Evolutionary conservation across 2,329 filamentous ascomycete genomes (phyloP), one percentile per base, ranked within the genome.

Genomic region (Fusarium pseudograminearum): DNA sequence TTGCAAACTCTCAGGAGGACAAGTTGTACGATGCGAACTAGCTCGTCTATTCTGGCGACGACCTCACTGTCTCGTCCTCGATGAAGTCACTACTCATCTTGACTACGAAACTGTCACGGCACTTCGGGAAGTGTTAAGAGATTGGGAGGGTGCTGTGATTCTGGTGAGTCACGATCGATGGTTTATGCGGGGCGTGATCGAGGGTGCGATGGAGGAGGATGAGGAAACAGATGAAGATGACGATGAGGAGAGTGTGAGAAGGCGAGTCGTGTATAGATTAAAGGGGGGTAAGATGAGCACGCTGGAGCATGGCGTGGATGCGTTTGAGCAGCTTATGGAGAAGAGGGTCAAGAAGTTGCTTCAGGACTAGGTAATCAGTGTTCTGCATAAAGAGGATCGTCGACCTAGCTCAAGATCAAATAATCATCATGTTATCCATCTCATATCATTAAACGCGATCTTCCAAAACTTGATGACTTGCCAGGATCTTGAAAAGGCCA

Each of bases 11-110:
- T 95, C 92, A 0, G 93, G 93, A 41, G 93, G 93, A 0, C 93
- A 97, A 78, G 86, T 93, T 24, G 91, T 91, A 50, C 81, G 86
- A 20, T 82, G 83, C 55, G 89, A 90, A 64, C 81, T 95, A 51
- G 91, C 91, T 2, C 85, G 87, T 48, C 79, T 94, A n/a, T 80
- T 95, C 36, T 90, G 89, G 85, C 82, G 81, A 41, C 83, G 86
- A 5, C 92, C 92, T 22, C 92, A 94, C 69, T 86, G 92, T 59
- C 84, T 95, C 4, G 85, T 95, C 8, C 85, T 95, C 10, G 93
- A 95, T 76, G 93, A 93, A 77, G 90, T 93, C 26, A 96, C 93
- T 9, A 95, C 93, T 2, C 93, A 97, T 81, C 83, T 97, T 41
- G 93, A 97, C 76, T 92, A 91, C 66, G 89, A 96, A 79, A 95